Conservation (phyloP, 305 asterid species). For the Solanum hybrid region DNA sequence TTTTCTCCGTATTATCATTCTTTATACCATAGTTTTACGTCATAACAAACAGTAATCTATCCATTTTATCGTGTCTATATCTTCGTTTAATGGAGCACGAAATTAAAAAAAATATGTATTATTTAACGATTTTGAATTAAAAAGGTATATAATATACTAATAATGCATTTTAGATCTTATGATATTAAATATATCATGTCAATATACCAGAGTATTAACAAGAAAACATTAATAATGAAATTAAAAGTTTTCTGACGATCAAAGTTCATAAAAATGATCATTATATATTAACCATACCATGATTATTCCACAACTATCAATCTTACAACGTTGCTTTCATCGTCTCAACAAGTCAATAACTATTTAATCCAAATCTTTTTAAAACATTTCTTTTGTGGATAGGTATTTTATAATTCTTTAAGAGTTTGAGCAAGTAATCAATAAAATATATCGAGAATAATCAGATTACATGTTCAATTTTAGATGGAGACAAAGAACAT, state of each 20-base stretch:
- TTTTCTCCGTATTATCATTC: background rate
- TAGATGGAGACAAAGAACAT: accelerated
- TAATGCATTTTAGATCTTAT: background rate
- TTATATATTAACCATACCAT: background rate
- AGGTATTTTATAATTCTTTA: background rate
- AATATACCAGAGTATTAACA: no score
- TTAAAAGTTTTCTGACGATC: background rate
- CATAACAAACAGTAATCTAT: background rate
- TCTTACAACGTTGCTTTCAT: background rate
- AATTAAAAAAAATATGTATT: background rate
- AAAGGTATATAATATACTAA: background rate
- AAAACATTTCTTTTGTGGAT: background rate
- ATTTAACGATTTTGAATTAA: background rate
- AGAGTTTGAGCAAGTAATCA: background rate
- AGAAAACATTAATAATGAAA: no score
- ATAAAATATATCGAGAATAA: background rate
- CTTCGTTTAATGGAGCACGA: background rate
- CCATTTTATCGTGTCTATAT: background rate
- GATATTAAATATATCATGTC: background rate
- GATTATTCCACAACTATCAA: background rate
- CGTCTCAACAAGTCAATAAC: background rate
- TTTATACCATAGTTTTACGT: background rate
- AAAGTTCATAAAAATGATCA: no score
- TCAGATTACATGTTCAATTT: no score
- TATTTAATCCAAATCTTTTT: background rate